These are phyloP conservation scores for Collybia nuda DNA, from an alignment of 768 basidiomycete species.

Conservation along the genomic window DNA sequence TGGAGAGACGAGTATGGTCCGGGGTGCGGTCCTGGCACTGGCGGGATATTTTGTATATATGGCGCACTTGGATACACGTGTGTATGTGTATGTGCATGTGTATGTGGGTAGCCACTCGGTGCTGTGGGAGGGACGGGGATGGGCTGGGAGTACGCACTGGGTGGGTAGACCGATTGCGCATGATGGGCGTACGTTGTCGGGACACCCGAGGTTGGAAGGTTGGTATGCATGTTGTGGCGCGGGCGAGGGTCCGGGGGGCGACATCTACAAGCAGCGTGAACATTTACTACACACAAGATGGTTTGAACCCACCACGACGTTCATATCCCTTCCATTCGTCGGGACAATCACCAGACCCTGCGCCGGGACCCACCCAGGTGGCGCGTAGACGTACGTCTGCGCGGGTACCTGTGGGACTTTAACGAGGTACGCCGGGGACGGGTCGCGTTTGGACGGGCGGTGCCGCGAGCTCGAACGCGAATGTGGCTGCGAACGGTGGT, in stretches of 20 bases:
- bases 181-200: background rate
- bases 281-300: background rate
- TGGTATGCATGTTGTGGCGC: background rate
- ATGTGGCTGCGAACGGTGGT: background rate
- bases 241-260: background rate
- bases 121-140: no score
- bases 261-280: background rate
- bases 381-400: slow-evolving; percentile 9
- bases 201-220: background rate
- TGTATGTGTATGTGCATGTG: no score
- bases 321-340: background rate
- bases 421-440: slow-evolving; percentile 3
- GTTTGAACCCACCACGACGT: slow-evolving; percentile 4
- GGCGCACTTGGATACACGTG: no score
- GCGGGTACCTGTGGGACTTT: background rate
- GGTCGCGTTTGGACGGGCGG: background rate
- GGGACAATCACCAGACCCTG: slow-evolving; percentile 11
- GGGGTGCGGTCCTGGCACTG: no score
- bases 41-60: no score
- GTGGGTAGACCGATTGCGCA: background rate
- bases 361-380: slow-evolving; percentile 4
- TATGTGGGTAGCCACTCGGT: no score
- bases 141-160: background rate
- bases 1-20: no score
- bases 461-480: background rate